Conservation (phyloP, 345 rosid species). For the Psidium guajava region DNA sequence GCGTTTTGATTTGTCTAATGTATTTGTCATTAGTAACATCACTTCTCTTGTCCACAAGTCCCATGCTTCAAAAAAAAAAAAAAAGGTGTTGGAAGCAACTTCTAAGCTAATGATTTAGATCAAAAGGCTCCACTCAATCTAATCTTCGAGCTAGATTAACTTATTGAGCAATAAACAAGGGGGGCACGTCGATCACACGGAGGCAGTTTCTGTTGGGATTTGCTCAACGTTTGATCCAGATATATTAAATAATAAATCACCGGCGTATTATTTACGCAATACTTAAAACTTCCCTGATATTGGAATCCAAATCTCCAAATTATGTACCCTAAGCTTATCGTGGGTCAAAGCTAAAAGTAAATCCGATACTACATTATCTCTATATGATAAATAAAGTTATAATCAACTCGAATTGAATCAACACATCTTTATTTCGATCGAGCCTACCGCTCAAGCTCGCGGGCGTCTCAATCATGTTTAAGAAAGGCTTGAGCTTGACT, state of each 20-base stretch:
- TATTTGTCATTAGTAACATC: background rate
- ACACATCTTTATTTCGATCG: accelerated
- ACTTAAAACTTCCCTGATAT: background rate
- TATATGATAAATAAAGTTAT: background rate
- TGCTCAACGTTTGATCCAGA: background rate
- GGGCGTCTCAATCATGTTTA: background rate
- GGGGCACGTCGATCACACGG: background rate
- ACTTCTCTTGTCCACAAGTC: background rate
- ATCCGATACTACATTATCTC: background rate
- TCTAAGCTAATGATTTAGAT: background rate
- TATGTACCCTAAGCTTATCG: background rate
- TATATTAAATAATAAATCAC: background rate
- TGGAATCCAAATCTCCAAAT: background rate
- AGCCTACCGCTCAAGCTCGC: background rate
- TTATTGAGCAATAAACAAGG: background rate
- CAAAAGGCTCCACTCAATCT: background rate
- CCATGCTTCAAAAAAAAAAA: background rate
- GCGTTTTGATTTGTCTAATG: background rate
- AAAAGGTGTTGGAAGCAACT: background rate
- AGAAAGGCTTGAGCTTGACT: background rate
- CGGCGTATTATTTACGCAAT: background rate
- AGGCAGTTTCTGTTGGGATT: background rate
- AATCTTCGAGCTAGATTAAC: background rate
- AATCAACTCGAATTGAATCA: background rate
- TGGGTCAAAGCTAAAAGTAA: background rate